Base-by-base conservation (phyloP, 2,329 filamentous ascomycete species). In the Penicillium polonicum region DNA sequence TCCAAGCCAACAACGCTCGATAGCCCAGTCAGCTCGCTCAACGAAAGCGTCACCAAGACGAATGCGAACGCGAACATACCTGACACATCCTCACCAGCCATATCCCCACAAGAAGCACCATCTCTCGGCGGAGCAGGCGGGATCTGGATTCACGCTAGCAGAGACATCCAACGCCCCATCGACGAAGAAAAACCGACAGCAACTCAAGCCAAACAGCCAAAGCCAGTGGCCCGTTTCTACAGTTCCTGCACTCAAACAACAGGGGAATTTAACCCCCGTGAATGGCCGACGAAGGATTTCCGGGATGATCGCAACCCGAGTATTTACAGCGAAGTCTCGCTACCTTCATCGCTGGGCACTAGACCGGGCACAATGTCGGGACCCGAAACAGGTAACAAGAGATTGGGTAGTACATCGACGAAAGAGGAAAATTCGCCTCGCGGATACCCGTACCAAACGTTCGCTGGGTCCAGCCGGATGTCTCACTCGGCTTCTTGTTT, bases 181-280 rank as follows among this genome's bases (percentile, higher is more conserved):
- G 45, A 42, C 8, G 52, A 57, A 39, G 21, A 60, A n/a, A n/a
- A 45, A 17, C 23, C 43, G 9, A 38, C 36, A 29, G 33, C 35
- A 31, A 17, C 17, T 15, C 15, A 27, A n/a, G 23, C 36, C 27
- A 48, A 13, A 21, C 9, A n/a, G 10, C 21, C 29, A 13, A 50
- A 25, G 17, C 45, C 27, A 15, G 13, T 54, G 17, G 5, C 33
- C 25, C 65, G 65, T 8, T 67, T 67, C 56, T 67, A 67, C 58
- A 66, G 63, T 21, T 52, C 51, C n/a, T 57, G 36, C 21, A 49
- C 42, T 23, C 41, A 45, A 56, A 59, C 17, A 27, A 39, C 25
- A 46, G 35, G 4, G 7, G 17, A 31, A 17, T 39, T n/a, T 15
- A 44, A 25, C 12, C 46, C 48, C 12, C 43, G 38, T 21, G 54